phyloP scores from a whole-genome alignment of 352 stramenopile genomes.

The Pythium diclinum region DNA sequence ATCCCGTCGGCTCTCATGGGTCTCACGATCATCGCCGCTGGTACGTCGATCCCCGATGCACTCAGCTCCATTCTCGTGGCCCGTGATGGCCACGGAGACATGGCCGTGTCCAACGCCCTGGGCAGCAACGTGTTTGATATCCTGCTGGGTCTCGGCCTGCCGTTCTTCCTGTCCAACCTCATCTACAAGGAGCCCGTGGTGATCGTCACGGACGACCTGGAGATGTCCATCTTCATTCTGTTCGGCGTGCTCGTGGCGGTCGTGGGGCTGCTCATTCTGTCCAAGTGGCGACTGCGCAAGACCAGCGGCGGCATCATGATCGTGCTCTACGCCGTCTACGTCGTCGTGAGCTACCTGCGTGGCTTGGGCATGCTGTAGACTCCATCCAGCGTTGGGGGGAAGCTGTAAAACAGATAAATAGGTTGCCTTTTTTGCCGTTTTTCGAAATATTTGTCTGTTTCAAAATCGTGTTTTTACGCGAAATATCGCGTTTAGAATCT shows the following conservation, averaged over 20 bases:
- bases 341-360: conserved; percentile 55
- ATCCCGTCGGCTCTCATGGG: conserved; percentile 75
- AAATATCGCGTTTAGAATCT: too few species aligned
- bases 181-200: conserved; percentile 54
- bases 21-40: conserved; percentile 75
- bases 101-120: conserved; percentile 81
- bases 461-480: too few species aligned
- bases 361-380: conserved; percentile 48
- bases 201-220: conserved; percentile 47
- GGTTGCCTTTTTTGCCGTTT: too few species aligned
- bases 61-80: conserved; percentile 79
- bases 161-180: conserved; percentile 79
- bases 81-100: conserved; percentile 74
- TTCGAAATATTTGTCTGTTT: too few species aligned
- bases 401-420: too few species aligned
- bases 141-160: conserved; percentile 65
- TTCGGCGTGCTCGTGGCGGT: conserved; percentile 62
- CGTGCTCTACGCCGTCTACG: conserved; percentile 49
- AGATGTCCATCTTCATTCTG: conserved; percentile 61
- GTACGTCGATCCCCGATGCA: conserved; percentile 76
- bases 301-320: conserved; percentile 39
- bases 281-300: conserved; percentile 51
- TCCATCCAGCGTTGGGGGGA: too few species aligned
- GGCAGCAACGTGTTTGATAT: conserved; percentile 88
- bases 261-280: conserved; percentile 45